Conservation (phyloP, 306 rosid species). For the Begonia masoniana region DNA sequence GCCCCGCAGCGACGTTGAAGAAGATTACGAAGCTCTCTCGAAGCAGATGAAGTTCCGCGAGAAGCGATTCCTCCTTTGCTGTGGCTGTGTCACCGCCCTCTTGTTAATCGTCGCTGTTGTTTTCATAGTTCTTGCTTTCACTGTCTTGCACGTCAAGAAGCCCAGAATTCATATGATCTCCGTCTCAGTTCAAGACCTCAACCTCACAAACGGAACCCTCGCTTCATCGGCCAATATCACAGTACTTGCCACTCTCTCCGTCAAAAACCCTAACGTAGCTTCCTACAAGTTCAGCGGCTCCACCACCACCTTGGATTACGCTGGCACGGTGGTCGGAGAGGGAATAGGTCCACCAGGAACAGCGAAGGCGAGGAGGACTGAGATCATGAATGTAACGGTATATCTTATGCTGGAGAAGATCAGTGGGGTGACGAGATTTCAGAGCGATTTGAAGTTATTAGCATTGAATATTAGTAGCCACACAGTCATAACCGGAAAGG, state of each 20-base stretch:
- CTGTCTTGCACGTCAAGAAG: slow-evolving; percentile 25
- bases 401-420: slow-evolving; percentile 8
- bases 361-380: slow-evolving; percentile 22
- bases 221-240: slow-evolving; percentile 1
- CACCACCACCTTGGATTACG: slow-evolving; percentile 13
- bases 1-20: slow-evolving; percentile 10
- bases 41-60: neutral
- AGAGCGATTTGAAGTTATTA: neutral
- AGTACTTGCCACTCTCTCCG: slow-evolving; percentile 17
- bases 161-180: slow-evolving; percentile 17
- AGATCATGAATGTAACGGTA: slow-evolving; percentile 24
- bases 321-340: slow-evolving; percentile 13
- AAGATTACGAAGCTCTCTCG: neutral
- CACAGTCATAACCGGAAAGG: slow-evolving; percentile 21
- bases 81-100: slow-evolving; percentile 28
- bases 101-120: slow-evolving; percentile 24
- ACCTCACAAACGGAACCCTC: neutral
- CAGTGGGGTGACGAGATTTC: neutral
- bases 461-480: slow-evolving; percentile 16
- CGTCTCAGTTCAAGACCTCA: slow-evolving; percentile 1
- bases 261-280: slow-evolving; percentile 34
- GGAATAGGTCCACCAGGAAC: slow-evolving; percentile 19
- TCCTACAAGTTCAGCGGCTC: slow-evolving; percentile 19
- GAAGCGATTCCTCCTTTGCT: slow-evolving; percentile 18
- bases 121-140: slow-evolving; percentile 25